A percentile compares a stretch with the other conserved stretches of the same genome.
Conservation (phyloP, 768 basidiomycete species). For the Mycena maculata region DNA sequence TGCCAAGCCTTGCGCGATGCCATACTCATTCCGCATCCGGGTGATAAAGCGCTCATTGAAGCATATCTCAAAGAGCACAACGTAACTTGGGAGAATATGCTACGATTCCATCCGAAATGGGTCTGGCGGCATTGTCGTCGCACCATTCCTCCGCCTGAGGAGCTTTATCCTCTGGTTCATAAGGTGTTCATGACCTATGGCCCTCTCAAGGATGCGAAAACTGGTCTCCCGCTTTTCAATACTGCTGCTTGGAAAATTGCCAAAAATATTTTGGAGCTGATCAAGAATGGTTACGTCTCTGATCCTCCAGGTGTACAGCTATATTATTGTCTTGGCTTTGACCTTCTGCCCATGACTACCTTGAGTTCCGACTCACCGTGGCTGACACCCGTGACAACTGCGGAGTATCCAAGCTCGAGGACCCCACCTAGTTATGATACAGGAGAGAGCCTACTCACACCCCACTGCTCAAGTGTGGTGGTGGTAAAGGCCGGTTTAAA, state of each 20-base stretch:
- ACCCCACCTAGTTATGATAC: background rate
- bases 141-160: constrained; percentile 47
- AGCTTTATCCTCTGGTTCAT: constrained; percentile 40
- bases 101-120: constrained; percentile 5
- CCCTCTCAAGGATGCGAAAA: constrained; percentile 46
- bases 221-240: constrained; percentile 32
- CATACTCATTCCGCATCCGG: constrained; percentile 25
- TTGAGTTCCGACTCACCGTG: background rate
- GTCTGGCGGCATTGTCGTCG: constrained; percentile 17
- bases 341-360: background rate
- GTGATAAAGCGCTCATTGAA: constrained; percentile 22
- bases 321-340: constrained; percentile 12
- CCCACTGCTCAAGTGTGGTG: too few relatives aligned
- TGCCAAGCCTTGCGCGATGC: constrained; percentile 24
- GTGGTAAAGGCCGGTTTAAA: background rate
- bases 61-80: background rate
- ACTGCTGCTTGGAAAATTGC: constrained; percentile 42
- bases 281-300: constrained; percentile 37
- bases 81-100: constrained; percentile 6
- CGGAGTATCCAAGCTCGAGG: background rate
- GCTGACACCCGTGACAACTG: constrained; percentile 4
- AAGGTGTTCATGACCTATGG: constrained; percentile 47
- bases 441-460: background rate
- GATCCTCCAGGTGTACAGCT: constrained; percentile 35
- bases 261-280: constrained; percentile 43